Percentiles rank a stretch among this genome's conserved stretches.
Evolutionary conservation across 768 basidiomycete species (phyloP).

Genomic region (Plicaturopsis crispa): DNA sequence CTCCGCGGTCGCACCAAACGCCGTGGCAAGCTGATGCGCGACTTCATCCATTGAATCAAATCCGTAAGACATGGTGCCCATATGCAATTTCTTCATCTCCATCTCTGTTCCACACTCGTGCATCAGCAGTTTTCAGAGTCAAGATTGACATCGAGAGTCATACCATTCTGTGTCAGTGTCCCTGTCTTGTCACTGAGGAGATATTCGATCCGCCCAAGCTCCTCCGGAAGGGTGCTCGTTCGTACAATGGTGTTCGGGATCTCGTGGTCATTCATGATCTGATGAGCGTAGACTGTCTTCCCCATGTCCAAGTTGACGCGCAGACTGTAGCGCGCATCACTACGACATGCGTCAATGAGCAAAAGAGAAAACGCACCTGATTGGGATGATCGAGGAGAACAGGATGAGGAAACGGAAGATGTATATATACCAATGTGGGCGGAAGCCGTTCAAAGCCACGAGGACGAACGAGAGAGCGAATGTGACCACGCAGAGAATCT

Average conservation of each 20-base stretch:
- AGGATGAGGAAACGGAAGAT: conserved; percentile 95
- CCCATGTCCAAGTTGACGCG: conserved; percentile 99
- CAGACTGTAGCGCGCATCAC: conserved; percentile 42
- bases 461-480: conserved; percentile 87
- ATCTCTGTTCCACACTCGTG: conserved; percentile 55
- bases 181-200: conserved; percentile 97
- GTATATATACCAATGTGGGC: conserved; percentile 94
- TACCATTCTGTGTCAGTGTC: conserved; percentile 95
- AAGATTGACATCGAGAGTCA: conserved; percentile 14
- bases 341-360: not conserved
- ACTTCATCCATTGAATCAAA: conserved; percentile 99
- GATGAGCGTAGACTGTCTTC: conserved; percentile 94
- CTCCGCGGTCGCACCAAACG: conserved; percentile 67
- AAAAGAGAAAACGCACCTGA: conserved; percentile 60
- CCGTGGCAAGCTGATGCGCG: conserved; percentile 78
- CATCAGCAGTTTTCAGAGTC: too few species aligned
- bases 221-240: conserved; percentile 96
- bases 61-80: conserved; percentile 98
- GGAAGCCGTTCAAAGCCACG: conserved; percentile 93
- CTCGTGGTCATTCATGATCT: conserved; percentile 89
- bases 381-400: conserved; percentile 98
- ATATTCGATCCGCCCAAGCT: conserved; percentile 92
- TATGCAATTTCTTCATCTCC: conserved; percentile 98
- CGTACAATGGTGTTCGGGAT: conserved; percentile 95
- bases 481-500: conserved; percentile 94